Evolutionary conservation across 441 rosid species (phyloP), one percentile per base, ranked within the genome.

Genomic region (Metrosideros polymorpha): DNA sequence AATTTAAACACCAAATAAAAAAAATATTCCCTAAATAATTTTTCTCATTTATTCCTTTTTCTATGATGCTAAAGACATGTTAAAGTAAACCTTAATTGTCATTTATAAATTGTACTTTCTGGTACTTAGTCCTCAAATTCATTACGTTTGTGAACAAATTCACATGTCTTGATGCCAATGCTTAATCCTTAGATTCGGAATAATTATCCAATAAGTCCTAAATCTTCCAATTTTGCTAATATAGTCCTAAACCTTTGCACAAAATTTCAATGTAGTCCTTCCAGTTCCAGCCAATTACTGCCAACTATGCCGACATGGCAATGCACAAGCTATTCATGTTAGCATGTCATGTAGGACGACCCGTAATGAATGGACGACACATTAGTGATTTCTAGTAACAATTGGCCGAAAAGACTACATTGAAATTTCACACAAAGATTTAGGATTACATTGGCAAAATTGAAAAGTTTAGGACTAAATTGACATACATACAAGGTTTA

Each of bases 281-380:
- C 5, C 4, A 12, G 1, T 22, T 71, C 5, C 4, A 12, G 1
- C 47, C 47, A 71, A 35, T 35, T 71, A 8, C n/a, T 15, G 5
- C 2, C 3, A 0, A 4, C 35, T 35, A 71, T 71, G 79, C 1
- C 1, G 0, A 71, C 13, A 6, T 39, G 24, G 8, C 6, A 8
- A 71, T 71, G 6, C 47, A 71, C 79, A 39, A 71, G 24, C 39
- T 39, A 6, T 71, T 71, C 47, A 71, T 0, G 0, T 71, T 0
- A 22, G 1, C n/a, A 9, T 63, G 35, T 22, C 43, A 18, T 10
- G 2, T 39, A 19, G 6, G 22, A 39, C 4, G 0, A 0, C 0
- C 2, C 0, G 25, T 2, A 1, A 71, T 35, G 8, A 71, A 2
- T 35, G 1, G 25, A 66, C 1, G 0, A 6, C 13, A 32, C n/a